Evolutionary conservation across 176 grass and related monocot species (phyloP).

Genomic region (Coix lacrymajobi): DNA sequence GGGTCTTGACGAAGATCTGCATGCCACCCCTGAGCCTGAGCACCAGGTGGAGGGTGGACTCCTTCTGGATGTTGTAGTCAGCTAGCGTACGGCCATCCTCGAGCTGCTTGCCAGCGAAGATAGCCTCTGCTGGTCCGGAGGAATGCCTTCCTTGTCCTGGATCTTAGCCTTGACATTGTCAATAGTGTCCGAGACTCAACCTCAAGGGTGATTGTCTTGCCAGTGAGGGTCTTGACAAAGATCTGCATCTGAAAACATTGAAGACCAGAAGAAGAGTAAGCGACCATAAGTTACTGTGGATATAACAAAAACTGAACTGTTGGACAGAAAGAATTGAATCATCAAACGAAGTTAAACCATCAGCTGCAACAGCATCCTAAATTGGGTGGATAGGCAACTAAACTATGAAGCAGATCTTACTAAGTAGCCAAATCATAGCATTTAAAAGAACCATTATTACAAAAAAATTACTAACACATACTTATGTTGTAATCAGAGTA

Average conservation of each 20-base stretch:
- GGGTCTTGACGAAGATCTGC: slow-evolving; percentile 85
- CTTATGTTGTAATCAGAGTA: too few relatives aligned
- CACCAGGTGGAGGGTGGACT: slow-evolving; percentile 59
- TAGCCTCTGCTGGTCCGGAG: slow-evolving; percentile 67
- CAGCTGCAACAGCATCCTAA: background rate
- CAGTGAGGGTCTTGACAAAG: slow-evolving; percentile 46
- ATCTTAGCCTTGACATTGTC: slow-evolving; percentile 63
- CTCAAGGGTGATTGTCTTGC: slow-evolving; percentile 60
- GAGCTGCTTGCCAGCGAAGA: slow-evolving; percentile 55
- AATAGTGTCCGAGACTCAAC: slow-evolving; percentile 55
- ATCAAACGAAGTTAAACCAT: background rate
- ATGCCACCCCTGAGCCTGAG: slow-evolving; percentile 44
- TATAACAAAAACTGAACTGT: background rate
- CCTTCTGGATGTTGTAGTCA: slow-evolving; percentile 79
- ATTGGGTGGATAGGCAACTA: background rate
- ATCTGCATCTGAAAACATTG: slow-evolving; percentile 48
- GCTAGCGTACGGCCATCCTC: slow-evolving; percentile 66
- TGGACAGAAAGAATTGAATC: background rate
- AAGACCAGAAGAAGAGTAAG: background rate
- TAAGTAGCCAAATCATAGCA: background rate
- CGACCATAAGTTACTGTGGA: background rate
- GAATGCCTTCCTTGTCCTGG: slow-evolving; percentile 72
- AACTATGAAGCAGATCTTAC: background rate
- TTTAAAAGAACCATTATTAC: background rate
- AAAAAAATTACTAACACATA: background rate